phyloP scores from a whole-genome alignment of 331 rosid species.

The Rhamnella rubrinervis region DNA sequence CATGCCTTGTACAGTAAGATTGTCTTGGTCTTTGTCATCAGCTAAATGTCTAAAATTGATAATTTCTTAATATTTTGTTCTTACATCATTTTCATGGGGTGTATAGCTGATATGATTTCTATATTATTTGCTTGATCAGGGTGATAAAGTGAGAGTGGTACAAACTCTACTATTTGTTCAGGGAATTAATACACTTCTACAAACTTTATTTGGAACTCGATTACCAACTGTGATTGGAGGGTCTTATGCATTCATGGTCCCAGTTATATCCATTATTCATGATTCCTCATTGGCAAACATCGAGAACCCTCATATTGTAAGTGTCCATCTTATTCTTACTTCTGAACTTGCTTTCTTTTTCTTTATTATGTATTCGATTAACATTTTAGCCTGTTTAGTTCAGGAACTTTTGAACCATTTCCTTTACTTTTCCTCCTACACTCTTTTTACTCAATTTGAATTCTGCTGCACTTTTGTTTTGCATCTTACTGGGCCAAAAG shows the following conservation, averaged over 20 bases:
- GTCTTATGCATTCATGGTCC: conserved; percentile 97
- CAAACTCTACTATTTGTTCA: conserved; percentile 91
- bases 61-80: neutral
- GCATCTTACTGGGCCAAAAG: neutral
- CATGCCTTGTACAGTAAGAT: neutral
- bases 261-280: conserved; percentile 87
- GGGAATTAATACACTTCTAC: conserved; percentile 93
- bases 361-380: no score
- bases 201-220: conserved; percentile 94
- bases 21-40: no score
- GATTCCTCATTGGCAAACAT: conserved; percentile 63
- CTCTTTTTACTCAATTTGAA: no score
- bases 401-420: no score
- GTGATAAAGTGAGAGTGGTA: conserved; percentile 94
- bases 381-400: no score
- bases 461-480: no score
- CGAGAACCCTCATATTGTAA: conserved; percentile 69
- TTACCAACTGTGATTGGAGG: conserved; percentile 97
- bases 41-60: no score
- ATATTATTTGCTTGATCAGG: conserved; percentile 41
- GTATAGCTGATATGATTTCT: neutral
- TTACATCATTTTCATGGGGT: neutral
- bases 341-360: conserved; percentile 6
- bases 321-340: conserved; percentile 20
- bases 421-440: no score